A percentile compares a stretch with the other conserved stretches of the same genome.
Evolutionary conservation across 2,329 filamentous ascomycete genomes (phyloP).

Genomic region (Talaromyces sp.): DNA sequence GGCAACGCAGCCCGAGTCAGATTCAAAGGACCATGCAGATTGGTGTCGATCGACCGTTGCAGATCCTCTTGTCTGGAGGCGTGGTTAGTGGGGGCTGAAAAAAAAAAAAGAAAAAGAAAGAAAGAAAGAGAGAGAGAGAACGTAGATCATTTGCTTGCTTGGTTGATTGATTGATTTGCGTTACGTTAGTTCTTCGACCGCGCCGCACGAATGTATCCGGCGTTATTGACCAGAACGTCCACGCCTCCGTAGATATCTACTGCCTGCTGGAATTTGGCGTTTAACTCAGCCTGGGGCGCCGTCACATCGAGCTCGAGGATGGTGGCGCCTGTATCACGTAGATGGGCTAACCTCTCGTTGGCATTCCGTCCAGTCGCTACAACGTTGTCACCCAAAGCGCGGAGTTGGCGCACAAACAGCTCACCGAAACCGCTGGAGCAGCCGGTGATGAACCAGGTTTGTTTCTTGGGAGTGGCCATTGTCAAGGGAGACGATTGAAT

Average conservation of each 20-base stretch:
- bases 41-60: neutral
- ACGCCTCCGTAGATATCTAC: slow-evolving; percentile 7
- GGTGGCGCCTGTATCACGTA: neutral
- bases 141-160: too few relatives aligned
- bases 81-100: neutral
- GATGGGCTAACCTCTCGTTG: neutral
- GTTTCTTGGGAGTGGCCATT: neutral
- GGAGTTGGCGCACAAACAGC: neutral
- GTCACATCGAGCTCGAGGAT: neutral
- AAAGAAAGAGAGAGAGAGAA: too few relatives aligned
- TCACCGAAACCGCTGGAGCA: slow-evolving; percentile 1
- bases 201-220: slow-evolving; percentile 10
- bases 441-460: slow-evolving; percentile 6
- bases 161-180: neutral
- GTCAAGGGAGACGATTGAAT: too few relatives aligned
- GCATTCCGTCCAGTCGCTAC: neutral
- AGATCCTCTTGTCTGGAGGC: neutral
- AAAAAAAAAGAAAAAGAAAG: too few relatives aligned
- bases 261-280: neutral
- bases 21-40: neutral
- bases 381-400: neutral
- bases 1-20: neutral
- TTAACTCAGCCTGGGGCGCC: neutral
- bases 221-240: slow-evolving; percentile 11
- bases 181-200: slow-evolving; percentile 9